Evolutionary conservation across 768 basidiomycete genomes (phyloP).

Genomic region (Rhizopogon sp.): DNA sequence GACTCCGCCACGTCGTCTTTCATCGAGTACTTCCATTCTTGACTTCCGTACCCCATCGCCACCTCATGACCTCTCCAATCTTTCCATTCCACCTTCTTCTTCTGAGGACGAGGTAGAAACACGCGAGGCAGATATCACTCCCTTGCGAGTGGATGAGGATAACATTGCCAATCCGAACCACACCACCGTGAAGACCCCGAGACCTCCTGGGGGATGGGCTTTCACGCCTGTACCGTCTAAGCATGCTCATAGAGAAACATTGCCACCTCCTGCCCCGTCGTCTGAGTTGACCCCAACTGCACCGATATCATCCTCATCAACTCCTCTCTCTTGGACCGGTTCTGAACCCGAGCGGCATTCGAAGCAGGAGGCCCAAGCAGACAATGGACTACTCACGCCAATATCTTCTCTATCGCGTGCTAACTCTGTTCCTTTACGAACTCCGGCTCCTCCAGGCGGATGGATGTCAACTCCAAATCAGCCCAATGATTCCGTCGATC

Average conservation of each 20-base stretch:
- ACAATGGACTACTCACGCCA: slow-evolving; percentile 37
- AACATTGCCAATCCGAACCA: slow-evolving; percentile 16
- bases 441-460: slow-evolving; percentile 66
- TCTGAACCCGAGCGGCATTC: slow-evolving; percentile 11
- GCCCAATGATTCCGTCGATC: slow-evolving; percentile 15
- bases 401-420: slow-evolving; percentile 44
- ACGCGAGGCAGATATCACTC: slow-evolving; percentile 19
- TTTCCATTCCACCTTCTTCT: slow-evolving; percentile 62
- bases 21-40: slow-evolving; percentile 35
- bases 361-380: slow-evolving; percentile 10
- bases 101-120: slow-evolving; percentile 41
- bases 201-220: slow-evolving; percentile 42
- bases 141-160: slow-evolving; percentile 14
- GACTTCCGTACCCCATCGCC: slow-evolving; percentile 64
- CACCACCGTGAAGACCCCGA: slow-evolving; percentile 39
- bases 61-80: slow-evolving; percentile 55
- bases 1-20: slow-evolving; percentile 45
- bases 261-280: slow-evolving; percentile 13
- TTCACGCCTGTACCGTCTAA: slow-evolving; percentile 31
- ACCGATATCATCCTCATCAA: slow-evolving; percentile 17
- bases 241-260: slow-evolving; percentile 8
- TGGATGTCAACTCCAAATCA: slow-evolving; percentile 57
- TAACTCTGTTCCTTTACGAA: slow-evolving; percentile 42
- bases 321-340: slow-evolving; percentile 14
- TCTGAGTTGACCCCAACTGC: slow-evolving; percentile 18